These are phyloP conservation scores for Colletotrichum brevisporum DNA, from an alignment of 2,329 filamentous ascomycete species.

Conservation along the genomic window DNA sequence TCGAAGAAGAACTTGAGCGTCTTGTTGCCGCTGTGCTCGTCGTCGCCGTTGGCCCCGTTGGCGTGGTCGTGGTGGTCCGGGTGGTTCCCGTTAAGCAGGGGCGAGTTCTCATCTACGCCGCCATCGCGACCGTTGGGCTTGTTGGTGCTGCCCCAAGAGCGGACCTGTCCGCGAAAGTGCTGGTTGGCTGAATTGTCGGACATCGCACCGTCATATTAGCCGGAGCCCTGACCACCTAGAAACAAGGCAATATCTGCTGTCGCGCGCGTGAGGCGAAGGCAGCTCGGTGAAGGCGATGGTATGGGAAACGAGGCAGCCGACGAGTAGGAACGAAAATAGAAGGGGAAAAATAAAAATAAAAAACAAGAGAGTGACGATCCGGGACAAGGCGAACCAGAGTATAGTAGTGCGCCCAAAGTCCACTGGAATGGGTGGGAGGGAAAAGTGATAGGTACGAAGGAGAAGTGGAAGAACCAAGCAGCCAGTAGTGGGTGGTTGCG, in stretches of 20 bases:
- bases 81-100: conserved; percentile 57
- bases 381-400: conserved; percentile 28
- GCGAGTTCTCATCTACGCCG: conserved; percentile 55
- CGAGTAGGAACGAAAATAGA: conserved; percentile 25
- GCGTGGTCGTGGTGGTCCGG: conserved; percentile 37
- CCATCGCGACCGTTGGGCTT: conserved; percentile 41
- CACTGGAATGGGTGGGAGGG: conserved; percentile 16
- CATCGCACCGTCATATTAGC: conserved; percentile 53
- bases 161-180: conserved; percentile 46
- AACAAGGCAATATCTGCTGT: conserved; percentile 18
- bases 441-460: conserved; percentile 19
- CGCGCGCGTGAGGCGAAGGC: conserved; percentile 16
- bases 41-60: conserved; percentile 39
- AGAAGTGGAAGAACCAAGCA: neutral
- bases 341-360: conserved; percentile 1
- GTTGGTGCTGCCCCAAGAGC: conserved; percentile 44
- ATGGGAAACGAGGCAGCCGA: conserved; percentile 11
- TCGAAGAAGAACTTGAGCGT: conserved; percentile 64
- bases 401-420: conserved; percentile 15
- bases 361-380: conserved; percentile 34
- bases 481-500: conserved; percentile 15
- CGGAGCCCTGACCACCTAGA: conserved; percentile 24
- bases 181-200: conserved; percentile 45
- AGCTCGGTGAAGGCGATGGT: neutral
- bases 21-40: conserved; percentile 43